Conservation (phyloP, 495 filamentous ascomycete genomes). For the Beverwykella pulmonaria region DNA sequence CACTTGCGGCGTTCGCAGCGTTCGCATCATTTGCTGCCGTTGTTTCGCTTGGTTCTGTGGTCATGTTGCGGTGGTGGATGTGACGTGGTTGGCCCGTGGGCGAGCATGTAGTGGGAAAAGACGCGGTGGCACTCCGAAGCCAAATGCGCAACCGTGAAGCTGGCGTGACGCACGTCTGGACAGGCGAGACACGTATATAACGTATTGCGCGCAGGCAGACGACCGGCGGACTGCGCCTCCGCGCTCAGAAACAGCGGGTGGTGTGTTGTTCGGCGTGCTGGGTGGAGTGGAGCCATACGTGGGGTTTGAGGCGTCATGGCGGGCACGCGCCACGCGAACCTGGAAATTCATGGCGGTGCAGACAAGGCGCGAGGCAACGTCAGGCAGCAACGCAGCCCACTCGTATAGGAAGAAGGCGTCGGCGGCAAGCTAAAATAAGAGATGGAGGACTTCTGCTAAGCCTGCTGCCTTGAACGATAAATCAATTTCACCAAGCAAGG, state of each 20-base stretch:
- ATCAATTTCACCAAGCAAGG: not conserved
- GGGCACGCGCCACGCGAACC: not conserved
- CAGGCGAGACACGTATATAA: not conserved
- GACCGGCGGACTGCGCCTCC: conserved; percentile 29
- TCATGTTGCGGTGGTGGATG: conserved; percentile 20
- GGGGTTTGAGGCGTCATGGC: conserved; percentile 1
- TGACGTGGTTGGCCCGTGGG: not conserved
- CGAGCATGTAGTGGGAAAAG: not conserved
- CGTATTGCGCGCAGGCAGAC: conserved; percentile 2
- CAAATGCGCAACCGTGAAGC: not conserved
- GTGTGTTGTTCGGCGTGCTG: conserved; percentile 3
- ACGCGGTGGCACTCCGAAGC: not conserved
- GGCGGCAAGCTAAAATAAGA: not conserved
- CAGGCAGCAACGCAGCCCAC: conserved; percentile 10
- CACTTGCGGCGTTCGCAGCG: conserved; percentile 5
- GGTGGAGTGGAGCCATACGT: not conserved
- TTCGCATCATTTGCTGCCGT: conserved; percentile 6
- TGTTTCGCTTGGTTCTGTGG: conserved; percentile 16
- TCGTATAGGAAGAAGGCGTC: not conserved
- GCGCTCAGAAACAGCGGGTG: conserved; percentile 3
- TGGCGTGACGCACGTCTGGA: not conserved
- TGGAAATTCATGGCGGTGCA: conserved; percentile 1
- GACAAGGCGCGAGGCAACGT: not conserved
- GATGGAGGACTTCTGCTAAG: not conserved
- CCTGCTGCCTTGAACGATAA: not conserved